Conservation (phyloP, 1,139 yeast species). For the Saccharomyces hybrid region DNA sequence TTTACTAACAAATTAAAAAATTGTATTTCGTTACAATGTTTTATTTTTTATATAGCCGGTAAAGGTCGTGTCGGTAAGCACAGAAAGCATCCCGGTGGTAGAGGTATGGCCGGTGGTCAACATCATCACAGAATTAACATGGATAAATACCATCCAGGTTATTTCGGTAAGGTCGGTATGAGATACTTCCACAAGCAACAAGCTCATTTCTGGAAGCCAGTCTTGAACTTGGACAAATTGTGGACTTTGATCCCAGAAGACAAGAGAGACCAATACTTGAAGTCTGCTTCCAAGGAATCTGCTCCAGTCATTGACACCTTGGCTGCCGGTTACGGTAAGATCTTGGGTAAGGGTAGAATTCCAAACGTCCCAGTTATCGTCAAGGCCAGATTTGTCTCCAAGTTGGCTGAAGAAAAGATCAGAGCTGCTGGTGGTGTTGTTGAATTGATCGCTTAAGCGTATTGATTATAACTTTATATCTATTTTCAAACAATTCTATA, state of each 20-base stretch:
- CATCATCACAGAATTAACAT: constrained; percentile 99
- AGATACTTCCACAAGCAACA: constrained; percentile 98
- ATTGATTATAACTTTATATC: constrained; percentile 6
- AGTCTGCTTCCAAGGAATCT: constrained; percentile 76
- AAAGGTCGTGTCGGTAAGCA: constrained; percentile 99
- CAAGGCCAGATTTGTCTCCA: constrained; percentile 98
- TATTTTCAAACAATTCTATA: constrained; percentile 2
- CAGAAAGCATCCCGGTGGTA: constrained; percentile 99
- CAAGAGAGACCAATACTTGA: constrained; percentile 90
- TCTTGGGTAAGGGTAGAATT: constrained; percentile 97
- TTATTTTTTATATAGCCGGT: constrained; percentile 64
- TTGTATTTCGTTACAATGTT: constrained; percentile 3
- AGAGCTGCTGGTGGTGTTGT: constrained; percentile 99
- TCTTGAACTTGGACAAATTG: constrained; percentile 95
- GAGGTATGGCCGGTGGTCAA: constrained; percentile 99
- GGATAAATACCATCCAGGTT: constrained; percentile 99
- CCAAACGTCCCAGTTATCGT: constrained; percentile 98
- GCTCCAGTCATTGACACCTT: constrained; percentile 99
- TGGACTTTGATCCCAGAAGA: constrained; percentile 96
- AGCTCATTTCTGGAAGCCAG: constrained; percentile 97
- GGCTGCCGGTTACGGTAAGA: constrained; percentile 99
- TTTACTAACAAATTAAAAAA: constrained; percentile 15
- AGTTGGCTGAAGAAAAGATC: constrained; percentile 99
- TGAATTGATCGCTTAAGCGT: constrained; percentile 89
- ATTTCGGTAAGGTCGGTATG: constrained; percentile 99